These are phyloP conservation scores for Ordospora colligata DNA, from an alignment of 371 early-diverging fungal genomes.

Conservation along the genomic window DNA sequence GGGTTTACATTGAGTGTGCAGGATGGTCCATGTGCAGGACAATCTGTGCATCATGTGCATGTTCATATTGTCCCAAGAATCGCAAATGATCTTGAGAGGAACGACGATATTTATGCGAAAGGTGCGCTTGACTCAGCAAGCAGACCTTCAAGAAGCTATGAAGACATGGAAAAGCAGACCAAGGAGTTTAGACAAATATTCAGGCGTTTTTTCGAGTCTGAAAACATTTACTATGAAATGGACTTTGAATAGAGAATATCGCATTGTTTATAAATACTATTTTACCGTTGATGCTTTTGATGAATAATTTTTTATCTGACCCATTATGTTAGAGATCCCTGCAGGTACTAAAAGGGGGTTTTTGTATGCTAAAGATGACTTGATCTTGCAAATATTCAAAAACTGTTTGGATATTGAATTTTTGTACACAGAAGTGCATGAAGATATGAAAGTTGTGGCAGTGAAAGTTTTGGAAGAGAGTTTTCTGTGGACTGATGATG, in stretches of 20 bases:
- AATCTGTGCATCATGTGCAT: constrained; percentile 81
- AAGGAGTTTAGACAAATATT: constrained; percentile 15
- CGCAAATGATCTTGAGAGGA: constrained; percentile 63
- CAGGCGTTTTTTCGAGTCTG: background rate
- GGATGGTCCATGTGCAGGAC: constrained; percentile 76
- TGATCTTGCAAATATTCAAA: background rate
- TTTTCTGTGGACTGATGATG: background rate
- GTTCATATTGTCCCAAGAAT: constrained; percentile 79
- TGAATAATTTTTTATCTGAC: background rate
- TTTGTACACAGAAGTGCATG: background rate
- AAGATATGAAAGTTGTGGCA: background rate
- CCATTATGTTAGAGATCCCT: background rate
- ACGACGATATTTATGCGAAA: constrained; percentile 36
- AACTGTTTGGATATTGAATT: background rate
- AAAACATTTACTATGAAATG: background rate
- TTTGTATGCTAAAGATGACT: background rate
- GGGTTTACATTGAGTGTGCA: constrained; percentile 45
- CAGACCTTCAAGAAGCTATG: constrained; percentile 26
- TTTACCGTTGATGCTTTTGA: background rate
- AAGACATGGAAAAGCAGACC: constrained; percentile 42
- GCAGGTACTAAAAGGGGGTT: background rate
- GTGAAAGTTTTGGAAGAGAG: background rate
- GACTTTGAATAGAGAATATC: background rate
- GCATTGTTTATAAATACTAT: background rate
- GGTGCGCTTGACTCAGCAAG: constrained; percentile 20